Evolutionary conservation across 345 rosid species (phyloP).

Genomic region (Gossypium ekmanianum): DNA sequence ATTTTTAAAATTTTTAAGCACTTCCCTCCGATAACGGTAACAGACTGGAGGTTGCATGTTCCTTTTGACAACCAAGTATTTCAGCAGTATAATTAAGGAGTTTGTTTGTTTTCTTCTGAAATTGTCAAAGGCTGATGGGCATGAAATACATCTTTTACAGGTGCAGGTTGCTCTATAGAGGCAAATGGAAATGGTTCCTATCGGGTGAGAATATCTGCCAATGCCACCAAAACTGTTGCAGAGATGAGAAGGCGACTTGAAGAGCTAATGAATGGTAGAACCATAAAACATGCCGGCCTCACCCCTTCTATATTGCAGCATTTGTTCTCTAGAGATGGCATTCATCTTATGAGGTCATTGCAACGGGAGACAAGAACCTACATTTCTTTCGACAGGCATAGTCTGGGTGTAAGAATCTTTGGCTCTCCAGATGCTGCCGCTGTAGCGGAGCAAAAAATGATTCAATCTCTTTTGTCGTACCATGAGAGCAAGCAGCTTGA

Average conservation of each 20-base stretch:
- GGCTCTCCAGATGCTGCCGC: slow-evolving; percentile 47
- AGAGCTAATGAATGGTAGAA: slow-evolving; percentile 70
- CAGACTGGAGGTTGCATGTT: slow-evolving; percentile 11
- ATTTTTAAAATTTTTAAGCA: too few relatives aligned
- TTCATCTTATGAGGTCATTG: slow-evolving; percentile 47
- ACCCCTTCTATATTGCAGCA: slow-evolving; percentile 46
- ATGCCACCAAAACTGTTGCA: slow-evolving; percentile 70
- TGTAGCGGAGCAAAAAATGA: slow-evolving; percentile 51
- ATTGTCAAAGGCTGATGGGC: neutral
- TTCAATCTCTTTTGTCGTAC: slow-evolving; percentile 47
- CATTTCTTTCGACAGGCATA: slow-evolving; percentile 55
- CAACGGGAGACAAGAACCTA: slow-evolving; percentile 58
- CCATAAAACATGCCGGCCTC: slow-evolving; percentile 49
- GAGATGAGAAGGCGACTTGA: slow-evolving; percentile 77
- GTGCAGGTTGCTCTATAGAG: slow-evolving; percentile 45
- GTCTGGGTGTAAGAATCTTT: slow-evolving; percentile 46
- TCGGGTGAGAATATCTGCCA: slow-evolving; percentile 57
- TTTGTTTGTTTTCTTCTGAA: slow-evolving; percentile 1
- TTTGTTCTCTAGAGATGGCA: slow-evolving; percentile 59
- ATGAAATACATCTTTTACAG: slow-evolving; percentile 31
- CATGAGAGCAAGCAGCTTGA: slow-evolving; percentile 62
- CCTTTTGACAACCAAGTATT: neutral
- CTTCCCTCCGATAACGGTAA: neutral
- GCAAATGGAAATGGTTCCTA: slow-evolving; percentile 50
- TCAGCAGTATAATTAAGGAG: slow-evolving; percentile 3